phyloP scores from a whole-genome alignment of 805 yeast species.

The Candida pseudoglaebosa region DNA sequence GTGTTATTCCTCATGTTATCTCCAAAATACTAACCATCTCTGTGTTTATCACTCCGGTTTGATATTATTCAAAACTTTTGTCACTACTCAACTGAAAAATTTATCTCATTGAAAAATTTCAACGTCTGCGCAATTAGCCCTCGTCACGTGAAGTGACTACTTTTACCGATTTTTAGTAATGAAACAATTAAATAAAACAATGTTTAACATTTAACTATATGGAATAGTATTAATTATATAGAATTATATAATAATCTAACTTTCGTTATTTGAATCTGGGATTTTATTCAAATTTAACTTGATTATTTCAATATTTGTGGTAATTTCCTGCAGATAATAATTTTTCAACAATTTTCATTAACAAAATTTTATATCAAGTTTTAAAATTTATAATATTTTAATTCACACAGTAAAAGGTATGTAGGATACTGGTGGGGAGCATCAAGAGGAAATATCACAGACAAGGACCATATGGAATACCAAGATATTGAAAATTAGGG shows the following conservation, averaged over 20 bases:
- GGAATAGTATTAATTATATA: too few species aligned
- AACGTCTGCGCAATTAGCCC: constrained; percentile 1
- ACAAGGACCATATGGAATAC: neutral
- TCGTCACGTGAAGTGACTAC: neutral
- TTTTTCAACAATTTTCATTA: constrained; percentile 1
- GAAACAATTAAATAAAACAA: too few species aligned
- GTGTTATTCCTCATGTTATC: neutral
- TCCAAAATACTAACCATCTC: constrained; percentile 88
- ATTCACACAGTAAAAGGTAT: neutral
- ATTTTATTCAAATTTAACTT: neutral
- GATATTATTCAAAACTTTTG: constrained; percentile 8
- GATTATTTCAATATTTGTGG: neutral
- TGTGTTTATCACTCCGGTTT: constrained; percentile 99
- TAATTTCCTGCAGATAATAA: neutral
- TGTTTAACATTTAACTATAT: too few species aligned
- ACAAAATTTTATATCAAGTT: constrained; percentile 1
- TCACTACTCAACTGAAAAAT: constrained; percentile 7
- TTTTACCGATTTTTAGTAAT: too few species aligned
- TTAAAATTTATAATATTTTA: constrained; percentile 1
- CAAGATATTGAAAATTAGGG: neutral
- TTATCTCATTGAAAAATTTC: constrained; percentile 4
- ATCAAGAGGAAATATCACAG: neutral
- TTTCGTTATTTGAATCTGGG: neutral
- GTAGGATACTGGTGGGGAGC: neutral
- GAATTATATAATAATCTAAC: neutral